Percentiles rank a stretch among this genome's conserved stretches.
Conservation (phyloP, 441 rosid genomes). For the Arabidopsis lyrata region DNA sequence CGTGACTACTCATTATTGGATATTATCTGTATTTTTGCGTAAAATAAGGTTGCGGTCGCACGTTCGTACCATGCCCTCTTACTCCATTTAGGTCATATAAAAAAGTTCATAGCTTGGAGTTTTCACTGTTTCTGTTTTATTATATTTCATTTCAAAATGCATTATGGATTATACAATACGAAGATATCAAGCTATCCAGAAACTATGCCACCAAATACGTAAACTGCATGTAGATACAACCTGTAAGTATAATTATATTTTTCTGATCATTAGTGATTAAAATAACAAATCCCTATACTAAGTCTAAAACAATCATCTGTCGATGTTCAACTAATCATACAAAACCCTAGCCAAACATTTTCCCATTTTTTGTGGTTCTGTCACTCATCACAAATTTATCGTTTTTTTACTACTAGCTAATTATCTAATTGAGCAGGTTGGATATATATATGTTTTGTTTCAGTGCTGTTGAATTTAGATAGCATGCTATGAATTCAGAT, state of each 20-base stretch:
- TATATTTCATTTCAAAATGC: neutral
- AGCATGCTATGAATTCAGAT: constrained; percentile 1
- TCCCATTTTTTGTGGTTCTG: neutral
- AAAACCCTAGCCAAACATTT: constrained; percentile 7
- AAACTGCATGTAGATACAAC: constrained; percentile 43
- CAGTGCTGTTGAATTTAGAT: neutral
- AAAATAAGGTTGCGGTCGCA: constrained; percentile 42
- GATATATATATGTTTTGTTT: too few species aligned
- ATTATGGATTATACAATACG: constrained; percentile 21
- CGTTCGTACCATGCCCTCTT: constrained; percentile 45
- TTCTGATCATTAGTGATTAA: constrained; percentile 1
- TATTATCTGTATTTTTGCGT: constrained; percentile 26
- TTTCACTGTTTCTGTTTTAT: neutral
- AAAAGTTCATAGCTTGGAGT: constrained; percentile 6
- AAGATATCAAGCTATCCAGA: constrained; percentile 32
- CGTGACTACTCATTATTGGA: constrained; percentile 45
- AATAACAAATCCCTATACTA: neutral
- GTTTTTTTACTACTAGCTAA: neutral
- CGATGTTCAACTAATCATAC: constrained; percentile 21
- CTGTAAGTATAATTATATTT: constrained; percentile 17
- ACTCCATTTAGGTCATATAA: constrained; percentile 28
- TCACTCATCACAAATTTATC: neutral
- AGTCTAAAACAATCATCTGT: constrained; percentile 8
- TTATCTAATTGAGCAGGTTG: too few species aligned
- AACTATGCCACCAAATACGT: constrained; percentile 47